Percentiles rank a stretch among this genome's conserved stretches.
phyloP scores from a whole-genome alignment of 352 stramenopile species.

The Pythium rishiriense region DNA sequence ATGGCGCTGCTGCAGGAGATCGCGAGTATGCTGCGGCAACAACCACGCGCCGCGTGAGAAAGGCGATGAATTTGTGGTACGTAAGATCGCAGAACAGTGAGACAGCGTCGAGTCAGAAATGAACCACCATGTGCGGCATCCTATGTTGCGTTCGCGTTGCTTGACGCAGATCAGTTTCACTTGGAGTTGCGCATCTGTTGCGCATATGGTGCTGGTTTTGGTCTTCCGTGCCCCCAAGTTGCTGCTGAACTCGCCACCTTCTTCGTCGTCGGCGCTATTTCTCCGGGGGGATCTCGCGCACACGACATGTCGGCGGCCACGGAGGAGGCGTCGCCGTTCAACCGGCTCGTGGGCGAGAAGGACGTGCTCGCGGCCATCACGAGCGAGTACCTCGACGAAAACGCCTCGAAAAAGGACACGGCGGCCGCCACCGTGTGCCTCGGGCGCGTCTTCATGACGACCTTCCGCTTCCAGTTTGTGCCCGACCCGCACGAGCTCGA shows the following conservation, averaged over 20 bases:
- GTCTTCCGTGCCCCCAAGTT: neutral
- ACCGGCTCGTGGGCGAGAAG: conserved; percentile 67
- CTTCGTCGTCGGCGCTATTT: neutral
- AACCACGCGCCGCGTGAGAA: neutral
- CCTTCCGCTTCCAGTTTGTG: conserved; percentile 83
- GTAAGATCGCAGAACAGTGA: conserved; percentile 3
- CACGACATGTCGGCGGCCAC: conserved; percentile 14
- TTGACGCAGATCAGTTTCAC: neutral
- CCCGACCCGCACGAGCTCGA: conserved; percentile 62
- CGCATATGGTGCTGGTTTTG: neutral
- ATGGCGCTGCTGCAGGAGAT: conserved; percentile 55
- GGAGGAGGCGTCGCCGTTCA: conserved; percentile 28
- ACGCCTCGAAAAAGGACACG: conserved; percentile 56
- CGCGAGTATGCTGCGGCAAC: conserved; percentile 32
- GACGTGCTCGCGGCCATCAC: conserved; percentile 76
- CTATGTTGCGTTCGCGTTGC: conserved; percentile 1
- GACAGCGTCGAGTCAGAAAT: neutral
- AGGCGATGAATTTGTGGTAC: too few species aligned
- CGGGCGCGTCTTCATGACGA: conserved; percentile 80
- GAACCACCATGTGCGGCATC: conserved; percentile 2
- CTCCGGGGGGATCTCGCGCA: too few species aligned
- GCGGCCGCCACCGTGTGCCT: conserved; percentile 59
- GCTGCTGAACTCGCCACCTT: neutral
- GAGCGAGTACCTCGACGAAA: conserved; percentile 74
- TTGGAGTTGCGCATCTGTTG: conserved; percentile 3